Conservation (phyloP, 2,329 filamentous ascomycete genomes). For the Curvularia sp. region DNA sequence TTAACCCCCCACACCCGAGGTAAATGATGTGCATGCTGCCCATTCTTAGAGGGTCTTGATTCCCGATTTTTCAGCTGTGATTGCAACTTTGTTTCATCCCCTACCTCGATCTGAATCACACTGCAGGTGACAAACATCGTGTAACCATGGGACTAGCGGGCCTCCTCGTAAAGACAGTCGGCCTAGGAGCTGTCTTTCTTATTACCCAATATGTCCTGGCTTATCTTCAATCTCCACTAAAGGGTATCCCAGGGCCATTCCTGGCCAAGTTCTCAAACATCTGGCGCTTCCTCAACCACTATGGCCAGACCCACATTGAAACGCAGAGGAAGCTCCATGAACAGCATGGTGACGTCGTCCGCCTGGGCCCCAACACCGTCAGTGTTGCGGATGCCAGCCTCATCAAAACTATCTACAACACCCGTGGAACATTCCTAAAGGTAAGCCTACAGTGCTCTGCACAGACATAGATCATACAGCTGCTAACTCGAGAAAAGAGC, state of each 20-base stretch:
- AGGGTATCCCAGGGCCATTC: constrained; percentile 43
- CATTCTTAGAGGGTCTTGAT: neutral
- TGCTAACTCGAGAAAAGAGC: constrained; percentile 27
- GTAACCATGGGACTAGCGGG: constrained; percentile 23
- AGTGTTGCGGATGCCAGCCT: constrained; percentile 39
- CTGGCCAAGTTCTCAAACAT: constrained; percentile 44
- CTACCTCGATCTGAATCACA: constrained; percentile 2
- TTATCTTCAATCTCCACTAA: constrained; percentile 42
- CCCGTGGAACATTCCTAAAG: constrained; percentile 44
- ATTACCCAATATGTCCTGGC: constrained; percentile 30
- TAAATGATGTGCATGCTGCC: neutral
- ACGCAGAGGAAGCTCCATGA: constrained; percentile 41
- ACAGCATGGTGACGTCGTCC: constrained; percentile 40
- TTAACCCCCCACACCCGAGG: neutral
- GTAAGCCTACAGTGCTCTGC: constrained; percentile 15
- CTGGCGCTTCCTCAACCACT: constrained; percentile 44
- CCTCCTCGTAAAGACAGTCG: constrained; percentile 24
- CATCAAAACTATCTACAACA: constrained; percentile 46
- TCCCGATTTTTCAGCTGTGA: neutral
- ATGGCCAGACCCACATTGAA: constrained; percentile 39
- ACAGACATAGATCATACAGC: neutral
- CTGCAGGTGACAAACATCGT: constrained; percentile 11
- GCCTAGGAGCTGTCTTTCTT: constrained; percentile 25
- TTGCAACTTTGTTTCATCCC: constrained; percentile 1
- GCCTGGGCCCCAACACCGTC: constrained; percentile 42